Percentiles rank a stretch among this genome's conserved stretches.
Evolutionary conservation across 169 alveolate species (phyloP).

Genomic region (Plasmodium inui): DNA sequence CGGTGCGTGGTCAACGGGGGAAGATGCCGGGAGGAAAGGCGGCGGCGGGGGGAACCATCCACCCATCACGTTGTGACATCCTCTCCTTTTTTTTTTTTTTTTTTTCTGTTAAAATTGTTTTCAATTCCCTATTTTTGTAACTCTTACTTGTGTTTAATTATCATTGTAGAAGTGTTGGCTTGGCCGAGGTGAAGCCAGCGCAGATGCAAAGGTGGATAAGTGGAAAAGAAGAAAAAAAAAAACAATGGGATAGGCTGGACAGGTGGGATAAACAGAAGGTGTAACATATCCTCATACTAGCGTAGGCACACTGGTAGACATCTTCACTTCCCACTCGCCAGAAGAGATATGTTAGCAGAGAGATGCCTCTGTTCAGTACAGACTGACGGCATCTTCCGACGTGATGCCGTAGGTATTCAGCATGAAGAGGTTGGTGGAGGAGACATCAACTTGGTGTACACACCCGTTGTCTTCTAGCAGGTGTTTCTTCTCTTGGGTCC

Average conservation of each 20-base stretch:
- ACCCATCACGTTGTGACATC: not conserved
- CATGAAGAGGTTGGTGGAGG: conserved; percentile 33
- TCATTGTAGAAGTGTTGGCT: not conserved
- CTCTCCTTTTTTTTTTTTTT: not conserved
- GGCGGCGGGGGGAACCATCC: not conserved
- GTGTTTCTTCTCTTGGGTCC: not conserved
- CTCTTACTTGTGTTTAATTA: not conserved
- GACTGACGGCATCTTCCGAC: conserved; percentile 16
- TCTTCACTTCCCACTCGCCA: not conserved
- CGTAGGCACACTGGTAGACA: not conserved
- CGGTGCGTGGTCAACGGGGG: too few species aligned
- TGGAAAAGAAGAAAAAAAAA: conserved; percentile 11
- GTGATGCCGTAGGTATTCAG: conserved; percentile 21
- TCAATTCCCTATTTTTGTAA: not conserved
- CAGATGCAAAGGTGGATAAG: not conserved
- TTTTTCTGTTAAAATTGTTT: not conserved
- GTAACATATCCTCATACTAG: not conserved
- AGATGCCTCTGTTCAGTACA: not conserved
- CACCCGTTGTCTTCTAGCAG: not conserved
- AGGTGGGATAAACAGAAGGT: not conserved
- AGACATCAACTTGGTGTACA: not conserved
- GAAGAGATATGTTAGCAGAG: too few species aligned
- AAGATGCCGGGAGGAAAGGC: too few species aligned
- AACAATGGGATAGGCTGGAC: not conserved
- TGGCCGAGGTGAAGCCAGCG: not conserved